Base-by-base conservation (phyloP, 2,329 filamentous ascomycete genomes). In the Pseudogymnoascus sp. region DNA sequence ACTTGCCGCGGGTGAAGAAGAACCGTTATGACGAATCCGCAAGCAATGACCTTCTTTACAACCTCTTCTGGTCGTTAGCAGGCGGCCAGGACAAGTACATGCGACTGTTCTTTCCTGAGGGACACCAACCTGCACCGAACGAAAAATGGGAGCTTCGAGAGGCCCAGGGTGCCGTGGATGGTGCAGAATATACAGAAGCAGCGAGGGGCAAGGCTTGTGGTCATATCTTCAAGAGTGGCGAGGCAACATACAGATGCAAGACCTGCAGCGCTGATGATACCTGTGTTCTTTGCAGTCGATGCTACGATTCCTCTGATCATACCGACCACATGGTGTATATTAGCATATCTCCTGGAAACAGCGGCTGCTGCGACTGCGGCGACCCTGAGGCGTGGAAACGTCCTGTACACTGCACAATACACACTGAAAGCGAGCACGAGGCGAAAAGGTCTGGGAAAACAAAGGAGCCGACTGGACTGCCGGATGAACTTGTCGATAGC, bases 331-430 rank as follows among this genome's bases (percentile, higher is more conserved):
- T 91, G 77, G 92, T 97, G 61, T 88, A 89, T 69, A 91, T 99
- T 62, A 89, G 82, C 62, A 86, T 96, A 54, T 96, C 91, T 1
- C 85, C 89, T 2, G 93, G 93, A 6, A 96, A 97, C 71, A 94
- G 89, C 70, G 93, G 93, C 47, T 97, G 95, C 76, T 99, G 94
- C 74, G 94, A 99, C 74, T 99, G 94, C 71, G 94, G 94, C 62
- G 94, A 99, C 71, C 85, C 88, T 18, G 95, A 99, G 74, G 95
- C 94, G 9, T 99, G 95, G 93, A 86, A 86, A 71, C 79, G 85
- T 57, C 91, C 92, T 43, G 81, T 97, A 65, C 87, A 90, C 71
- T 99, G 94, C 77, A 93, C 91, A 35, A 97, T 99, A 69, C 94
- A 99, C 72, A 93, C 91, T 41, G 80, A 86, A 65, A 77, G 50